These are phyloP conservation scores for Salvia miltiorrhiza DNA, from an alignment of 257 asterid species.

Conservation along the genomic window DNA sequence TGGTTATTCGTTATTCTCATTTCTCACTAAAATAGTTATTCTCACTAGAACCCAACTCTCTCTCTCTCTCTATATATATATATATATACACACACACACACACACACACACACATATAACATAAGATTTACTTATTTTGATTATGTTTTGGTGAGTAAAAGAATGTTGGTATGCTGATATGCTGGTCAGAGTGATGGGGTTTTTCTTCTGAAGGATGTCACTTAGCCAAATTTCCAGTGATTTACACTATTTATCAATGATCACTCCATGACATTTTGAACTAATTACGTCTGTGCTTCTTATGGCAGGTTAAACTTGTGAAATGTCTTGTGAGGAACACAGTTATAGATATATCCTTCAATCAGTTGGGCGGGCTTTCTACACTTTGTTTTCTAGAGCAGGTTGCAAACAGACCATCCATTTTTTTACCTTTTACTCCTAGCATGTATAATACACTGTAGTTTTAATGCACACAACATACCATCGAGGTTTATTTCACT, in stretches of 20 bases:
- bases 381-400: slow-evolving; percentile 87
- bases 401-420: slow-evolving; percentile 26
- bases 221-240: neutral
- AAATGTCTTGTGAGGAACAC: slow-evolving; percentile 66
- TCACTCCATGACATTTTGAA: neutral
- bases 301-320: slow-evolving; percentile 80
- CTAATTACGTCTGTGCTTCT: slow-evolving; percentile 26
- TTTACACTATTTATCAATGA: neutral
- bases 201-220: neutral
- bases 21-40: too few relatives aligned
- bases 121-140: neutral
- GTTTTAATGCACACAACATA: slow-evolving; percentile 3
- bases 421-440: neutral
- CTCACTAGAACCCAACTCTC: too few relatives aligned
- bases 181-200: neutral
- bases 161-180: neutral
- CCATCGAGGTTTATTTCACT: slow-evolving; percentile 2
- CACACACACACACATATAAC: too few relatives aligned
- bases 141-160: neutral
- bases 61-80: too few relatives aligned
- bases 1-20: too few relatives aligned
- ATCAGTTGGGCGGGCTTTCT: slow-evolving; percentile 87
- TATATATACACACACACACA: too few relatives aligned
- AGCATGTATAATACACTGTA: neutral
- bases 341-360: slow-evolving; percentile 80